Base-by-base conservation (phyloP, 2,329 filamentous ascomycete species). In the Neofusicoccum kwambonambiense region DNA sequence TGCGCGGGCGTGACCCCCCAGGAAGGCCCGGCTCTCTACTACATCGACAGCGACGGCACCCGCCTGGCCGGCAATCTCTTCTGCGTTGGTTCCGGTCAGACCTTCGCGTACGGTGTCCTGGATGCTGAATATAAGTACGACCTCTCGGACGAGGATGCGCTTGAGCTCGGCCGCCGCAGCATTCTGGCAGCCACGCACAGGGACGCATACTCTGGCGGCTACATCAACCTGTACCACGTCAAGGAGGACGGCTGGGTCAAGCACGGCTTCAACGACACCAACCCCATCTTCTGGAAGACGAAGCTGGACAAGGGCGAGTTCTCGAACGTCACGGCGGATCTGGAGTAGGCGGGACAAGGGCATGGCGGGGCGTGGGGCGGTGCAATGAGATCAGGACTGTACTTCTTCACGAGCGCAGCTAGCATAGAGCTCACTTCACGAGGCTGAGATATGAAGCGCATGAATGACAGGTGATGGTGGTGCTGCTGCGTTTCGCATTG, bases 181-280 rank as follows among this genome's bases (percentile, higher is more conserved):
- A 99, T 99, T 76, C 82, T 99, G 70, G 95, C 95, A 42, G 95
- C 95, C 64, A 98, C 94, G 67, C 95, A 99, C 82, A 87, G 95
- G 76, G 95, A 99, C 78, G 95, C 95, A n/a, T 99, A 91, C 86
- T 98, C 95, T 27, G 95, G 95, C 84, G 95, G 95, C 70, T 98
- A 88, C 83, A 97, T 99, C 86, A 99, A 99, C 83, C 78, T 98
- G 76, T 99, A 99, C 82, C 95, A 99, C 76, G 93, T 99, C 77
- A 97, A 97, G 88, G 94, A 99, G 84, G 90, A 93, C 69, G 95
- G 95, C 72, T 99, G 95, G 95, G 93, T 96, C 75, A 97, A 96
- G 87, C 94, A 98, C 77, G 95, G 95, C 68, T 99, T 99, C 86
- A 93, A 84, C 71, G 95, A 99, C 80, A 98, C 94, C 72, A 97